Conservation (phyloP, 2,329 filamentous ascomycete genomes). For the Colletotrichum plurivorum region DNA sequence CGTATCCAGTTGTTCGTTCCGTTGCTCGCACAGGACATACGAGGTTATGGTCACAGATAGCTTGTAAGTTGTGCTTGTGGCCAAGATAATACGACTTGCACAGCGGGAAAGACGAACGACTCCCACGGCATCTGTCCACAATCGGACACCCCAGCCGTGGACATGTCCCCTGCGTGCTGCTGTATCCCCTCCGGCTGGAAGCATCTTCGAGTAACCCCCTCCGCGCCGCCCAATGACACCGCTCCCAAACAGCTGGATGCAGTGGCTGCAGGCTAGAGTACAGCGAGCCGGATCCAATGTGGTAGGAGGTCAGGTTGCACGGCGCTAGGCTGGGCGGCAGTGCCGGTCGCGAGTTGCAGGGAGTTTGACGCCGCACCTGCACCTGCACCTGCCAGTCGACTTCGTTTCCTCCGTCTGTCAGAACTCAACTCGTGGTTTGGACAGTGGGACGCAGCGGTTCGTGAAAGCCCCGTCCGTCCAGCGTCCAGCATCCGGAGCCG, state of each 20-base stretch:
- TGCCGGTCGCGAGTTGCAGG: slow-evolving; percentile 10
- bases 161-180: background rate
- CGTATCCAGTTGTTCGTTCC: slow-evolving; percentile 20
- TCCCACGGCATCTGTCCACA: background rate
- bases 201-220: slow-evolving; percentile 5
- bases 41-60: slow-evolving; percentile 4
- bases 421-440: slow-evolving; percentile 28
- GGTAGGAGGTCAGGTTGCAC: slow-evolving; percentile 38
- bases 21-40: slow-evolving; percentile 1
- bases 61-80: background rate
- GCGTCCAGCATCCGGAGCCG: slow-evolving; percentile 22
- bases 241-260: slow-evolving; percentile 19
- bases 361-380: slow-evolving; percentile 25
- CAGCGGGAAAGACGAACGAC: slow-evolving; percentile 1
- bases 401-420: slow-evolving; percentile 24
- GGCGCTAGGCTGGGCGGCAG: slow-evolving; percentile 34
- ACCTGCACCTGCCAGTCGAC: slow-evolving; percentile 1
- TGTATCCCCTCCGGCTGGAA: slow-evolving; percentile 1
- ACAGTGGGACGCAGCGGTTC: slow-evolving; percentile 20
- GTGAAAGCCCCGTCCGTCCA: background rate
- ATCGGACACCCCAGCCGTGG: background rate
- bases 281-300: slow-evolving; percentile 30
- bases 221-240: slow-evolving; percentile 11
- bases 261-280: slow-evolving; percentile 12
- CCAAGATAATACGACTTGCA: slow-evolving; percentile 10